Evolutionary conservation across 129 eudicot genomes (phyloP).

Genomic region (Helianthus tuberosus): DNA sequence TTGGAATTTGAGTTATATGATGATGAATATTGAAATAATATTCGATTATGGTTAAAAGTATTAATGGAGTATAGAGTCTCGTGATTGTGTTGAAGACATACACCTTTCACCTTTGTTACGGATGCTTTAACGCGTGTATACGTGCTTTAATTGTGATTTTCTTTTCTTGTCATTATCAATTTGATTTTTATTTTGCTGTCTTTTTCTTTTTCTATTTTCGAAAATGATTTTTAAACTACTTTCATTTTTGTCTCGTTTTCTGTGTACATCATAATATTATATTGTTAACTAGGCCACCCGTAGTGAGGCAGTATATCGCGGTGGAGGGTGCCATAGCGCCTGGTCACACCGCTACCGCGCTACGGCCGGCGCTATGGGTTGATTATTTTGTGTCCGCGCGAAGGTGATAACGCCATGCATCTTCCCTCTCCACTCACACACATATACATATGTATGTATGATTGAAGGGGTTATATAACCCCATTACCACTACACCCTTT

Average conservation of each 20-base stretch:
- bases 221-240: conserved; percentile 15
- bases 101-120: conserved; percentile 20
- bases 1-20: not conserved
- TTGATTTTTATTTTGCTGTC: conserved; percentile 18
- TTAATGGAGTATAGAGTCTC: conserved; percentile 23
- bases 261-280: not conserved
- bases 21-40: not conserved
- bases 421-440: too few relatives aligned
- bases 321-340: too few relatives aligned
- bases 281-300: too few relatives aligned
- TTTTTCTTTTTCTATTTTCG: conserved; percentile 7
- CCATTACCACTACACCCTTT: too few relatives aligned
- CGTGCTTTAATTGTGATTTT: conserved; percentile 32
- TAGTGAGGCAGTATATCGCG: too few relatives aligned
- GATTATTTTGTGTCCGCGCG: too few relatives aligned
- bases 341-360: too few relatives aligned
- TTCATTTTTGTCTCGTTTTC: conserved; percentile 2
- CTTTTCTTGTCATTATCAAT: conserved; percentile 28
- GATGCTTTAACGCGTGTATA: conserved; percentile 32
- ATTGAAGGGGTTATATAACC: too few relatives aligned
- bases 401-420: too few relatives aligned
- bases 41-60: conserved; percentile 19
- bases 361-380: too few relatives aligned
- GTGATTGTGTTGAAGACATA: conserved; percentile 28
- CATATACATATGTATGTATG: too few relatives aligned